Base-by-base conservation (phyloP, 169 alveolate genomes). In the Cryptosporidium sp. region DNA sequence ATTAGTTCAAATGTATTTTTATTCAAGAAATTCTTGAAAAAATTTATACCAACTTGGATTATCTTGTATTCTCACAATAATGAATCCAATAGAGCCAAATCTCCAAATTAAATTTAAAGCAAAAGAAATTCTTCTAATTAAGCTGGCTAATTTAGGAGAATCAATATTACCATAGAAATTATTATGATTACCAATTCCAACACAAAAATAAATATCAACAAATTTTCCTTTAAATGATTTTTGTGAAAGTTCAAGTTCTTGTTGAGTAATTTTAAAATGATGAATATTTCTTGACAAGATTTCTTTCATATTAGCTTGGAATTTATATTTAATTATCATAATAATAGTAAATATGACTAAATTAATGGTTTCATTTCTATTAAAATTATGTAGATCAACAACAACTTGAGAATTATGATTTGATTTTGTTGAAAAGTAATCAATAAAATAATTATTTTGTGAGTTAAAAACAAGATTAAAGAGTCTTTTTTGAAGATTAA, bases 21-120 rank as follows among this genome's bases (percentile, higher is more conserved):
- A 53, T 23, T 48, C 39, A 51, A 72, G 23, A 70, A 70, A 70
- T 7, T 44, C 48, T 26, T 44, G 60, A 37, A 80, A 44, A 80
- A 42, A 62, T 62, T 21, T 65, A 61, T 29, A 65, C 89, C 89
- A 80, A 3, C n/a, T 29, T 18, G 26, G n/a, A 33, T 80, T 60
- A 18, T 80, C 68, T 67, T 62, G 75, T 21, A 80, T 21, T 62
- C 89, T 60, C 23, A 80, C 14, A 16, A 80, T 51, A 80, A 80
- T 65, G 9, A 80, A 26, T 16, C 89, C 89, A n/a, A 26, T 80
- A 8, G 67, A 14, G 44, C 80, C 89, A 39, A 80, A 80, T 65
- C 89, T 80, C 89, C 89, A 80, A 23, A 62, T 37, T 21, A 80
- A 65, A 80, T 80, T 60, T 29, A 80, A 80, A 9, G 80, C 89